Percentiles rank a stretch among this genome's conserved stretches.
Conservation (phyloP, 495 filamentous ascomycete species). For the Hypoxylon lienhwacheense region DNA sequence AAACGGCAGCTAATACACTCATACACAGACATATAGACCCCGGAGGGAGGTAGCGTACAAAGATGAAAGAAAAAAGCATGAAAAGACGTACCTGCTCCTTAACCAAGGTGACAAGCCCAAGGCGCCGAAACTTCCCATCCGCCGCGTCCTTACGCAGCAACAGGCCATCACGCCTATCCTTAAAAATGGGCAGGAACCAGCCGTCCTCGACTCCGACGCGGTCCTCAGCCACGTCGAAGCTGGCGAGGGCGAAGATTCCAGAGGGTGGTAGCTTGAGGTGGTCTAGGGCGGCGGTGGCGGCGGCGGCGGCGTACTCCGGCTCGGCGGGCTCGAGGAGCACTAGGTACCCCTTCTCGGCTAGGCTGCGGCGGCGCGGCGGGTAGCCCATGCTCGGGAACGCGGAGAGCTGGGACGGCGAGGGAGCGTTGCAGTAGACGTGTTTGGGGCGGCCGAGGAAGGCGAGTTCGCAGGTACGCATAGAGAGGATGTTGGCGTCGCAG, state of each 20-base stretch:
- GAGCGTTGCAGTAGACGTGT: neutral
- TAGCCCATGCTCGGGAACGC: neutral
- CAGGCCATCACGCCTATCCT: constrained; percentile 5
- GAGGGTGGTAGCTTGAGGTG: neutral
- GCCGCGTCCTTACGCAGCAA: constrained; percentile 7
- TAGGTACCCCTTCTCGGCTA: constrained; percentile 5
- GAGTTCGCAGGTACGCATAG: constrained; percentile 21
- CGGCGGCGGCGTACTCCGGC: neutral
- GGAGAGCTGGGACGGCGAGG: neutral
- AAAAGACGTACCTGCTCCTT: constrained; percentile 27
- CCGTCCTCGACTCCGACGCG: constrained; percentile 1
- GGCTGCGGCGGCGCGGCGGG: neutral
- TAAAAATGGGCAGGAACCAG: constrained; percentile 21
- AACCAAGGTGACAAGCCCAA: constrained; percentile 2
- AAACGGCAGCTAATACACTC: too few species aligned
- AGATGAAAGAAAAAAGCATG: too few species aligned
- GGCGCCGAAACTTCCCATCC: constrained; percentile 27
- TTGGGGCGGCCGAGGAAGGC: constrained; percentile 23
- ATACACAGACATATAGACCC: too few species aligned
- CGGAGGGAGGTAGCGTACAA: too few species aligned
- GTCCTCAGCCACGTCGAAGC: constrained; percentile 18
- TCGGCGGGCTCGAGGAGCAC: constrained; percentile 10
- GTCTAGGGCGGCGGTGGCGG: too few species aligned
- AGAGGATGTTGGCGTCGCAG: constrained; percentile 23
- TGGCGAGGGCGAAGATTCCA: constrained; percentile 8